Conservation (phyloP, 805 yeast species). For the Teunomyces funiuensis region DNA sequence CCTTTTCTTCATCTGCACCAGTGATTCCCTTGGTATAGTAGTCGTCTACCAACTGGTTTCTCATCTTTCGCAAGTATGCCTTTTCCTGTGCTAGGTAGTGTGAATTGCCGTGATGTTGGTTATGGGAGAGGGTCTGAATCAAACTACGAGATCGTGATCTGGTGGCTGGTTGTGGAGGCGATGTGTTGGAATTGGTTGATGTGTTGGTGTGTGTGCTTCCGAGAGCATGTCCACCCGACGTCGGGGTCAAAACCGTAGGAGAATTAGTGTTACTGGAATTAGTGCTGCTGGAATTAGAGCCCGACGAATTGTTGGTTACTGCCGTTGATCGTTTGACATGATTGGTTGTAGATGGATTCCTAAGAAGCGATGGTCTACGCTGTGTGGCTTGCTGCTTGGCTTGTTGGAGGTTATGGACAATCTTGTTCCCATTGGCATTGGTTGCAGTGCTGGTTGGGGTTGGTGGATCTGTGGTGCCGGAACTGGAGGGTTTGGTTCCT, state of each 20-base stretch:
- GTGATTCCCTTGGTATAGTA: constrained; percentile 69
- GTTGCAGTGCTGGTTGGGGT: constrained; percentile 2
- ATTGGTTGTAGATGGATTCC: constrained; percentile 1
- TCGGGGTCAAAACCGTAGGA: background rate
- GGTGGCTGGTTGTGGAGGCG: background rate
- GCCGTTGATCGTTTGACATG: background rate
- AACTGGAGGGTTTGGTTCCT: background rate
- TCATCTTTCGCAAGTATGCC: constrained; percentile 61
- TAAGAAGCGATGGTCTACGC: background rate
- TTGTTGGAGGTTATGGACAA: background rate
- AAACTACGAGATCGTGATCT: constrained; percentile 19
- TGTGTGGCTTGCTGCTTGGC: background rate
- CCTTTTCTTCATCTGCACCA: constrained; percentile 33
- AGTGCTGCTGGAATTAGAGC: background rate
- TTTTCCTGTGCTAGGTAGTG: constrained; percentile 63
- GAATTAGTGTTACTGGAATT: background rate
- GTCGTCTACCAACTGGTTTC: constrained; percentile 63
- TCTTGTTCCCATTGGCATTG: background rate
- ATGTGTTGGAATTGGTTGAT: background rate
- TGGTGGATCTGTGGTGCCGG: background rate
- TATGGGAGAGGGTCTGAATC: constrained; percentile 17
- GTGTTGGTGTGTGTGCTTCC: background rate
- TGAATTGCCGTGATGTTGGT: constrained; percentile 20
- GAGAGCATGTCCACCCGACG: background rate
- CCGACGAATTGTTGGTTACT: background rate